Conservation (phyloP, 2,329 filamentous ascomycete genomes). For the Phaeosphaeriaceae sp. region DNA sequence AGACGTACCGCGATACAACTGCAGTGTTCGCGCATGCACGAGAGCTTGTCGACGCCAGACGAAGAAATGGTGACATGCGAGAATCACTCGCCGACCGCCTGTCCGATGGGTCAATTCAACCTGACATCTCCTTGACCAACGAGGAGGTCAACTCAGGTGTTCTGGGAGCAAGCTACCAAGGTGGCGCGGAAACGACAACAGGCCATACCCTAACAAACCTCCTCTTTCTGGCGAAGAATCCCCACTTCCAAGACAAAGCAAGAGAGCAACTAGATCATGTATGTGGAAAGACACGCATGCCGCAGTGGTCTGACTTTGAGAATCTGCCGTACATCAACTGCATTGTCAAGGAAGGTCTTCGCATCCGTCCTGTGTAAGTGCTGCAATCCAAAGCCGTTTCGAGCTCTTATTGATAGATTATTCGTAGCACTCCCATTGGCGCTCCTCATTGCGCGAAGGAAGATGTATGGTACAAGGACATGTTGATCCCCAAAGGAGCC, state of each 20-base stretch:
- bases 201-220: neutral
- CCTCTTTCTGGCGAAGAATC: neutral
- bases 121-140: neutral
- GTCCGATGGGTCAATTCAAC: neutral
- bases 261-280: neutral
- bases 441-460: neutral
- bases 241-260: neutral
- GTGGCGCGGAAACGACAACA: neutral
- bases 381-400: slow-evolving; percentile 3
- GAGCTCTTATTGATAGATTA: neutral
- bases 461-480: slow-evolving; percentile 26
- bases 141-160: neutral
- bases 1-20: neutral
- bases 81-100: neutral
- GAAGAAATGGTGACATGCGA: neutral
- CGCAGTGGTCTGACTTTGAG: neutral
- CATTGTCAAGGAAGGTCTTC: slow-evolving; percentile 20
- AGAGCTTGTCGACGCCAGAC: neutral
- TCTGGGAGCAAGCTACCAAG: neutral
- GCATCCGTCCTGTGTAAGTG: slow-evolving; percentile 11
- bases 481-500: slow-evolving; percentile 26
- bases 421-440: neutral
- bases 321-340: slow-evolving; percentile 21
- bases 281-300: neutral
- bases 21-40: neutral